phyloP scores from a whole-genome alignment of 2,329 filamentous ascomycete species.

The Cryphonectria japonica region DNA sequence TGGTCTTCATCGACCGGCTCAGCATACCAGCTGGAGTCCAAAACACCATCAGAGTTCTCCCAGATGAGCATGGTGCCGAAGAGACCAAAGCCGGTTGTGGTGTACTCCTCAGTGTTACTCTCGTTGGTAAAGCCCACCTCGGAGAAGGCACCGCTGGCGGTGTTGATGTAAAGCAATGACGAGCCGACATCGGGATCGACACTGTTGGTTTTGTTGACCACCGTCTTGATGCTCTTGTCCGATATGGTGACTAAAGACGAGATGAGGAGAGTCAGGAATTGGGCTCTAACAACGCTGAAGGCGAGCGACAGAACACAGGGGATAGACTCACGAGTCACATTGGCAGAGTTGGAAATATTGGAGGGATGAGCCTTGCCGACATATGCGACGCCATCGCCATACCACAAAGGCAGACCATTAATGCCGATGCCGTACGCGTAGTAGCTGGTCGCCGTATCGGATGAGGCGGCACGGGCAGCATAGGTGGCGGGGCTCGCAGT shows the following conservation, averaged over 20 bases:
- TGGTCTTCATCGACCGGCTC: neutral
- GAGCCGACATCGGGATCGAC: neutral
- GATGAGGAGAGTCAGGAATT: neutral
- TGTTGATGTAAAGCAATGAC: neutral
- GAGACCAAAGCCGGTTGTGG: constrained; percentile 1
- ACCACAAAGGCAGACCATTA: constrained; percentile 7
- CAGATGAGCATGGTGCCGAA: constrained; percentile 6
- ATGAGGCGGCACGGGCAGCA: neutral
- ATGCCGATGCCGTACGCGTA: neutral
- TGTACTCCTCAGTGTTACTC: neutral
- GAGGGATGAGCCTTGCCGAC: neutral
- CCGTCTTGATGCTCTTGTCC: neutral
- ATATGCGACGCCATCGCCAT: neutral
- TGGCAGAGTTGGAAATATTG: constrained; percentile 5
- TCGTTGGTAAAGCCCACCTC: neutral
- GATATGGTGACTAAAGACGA: neutral
- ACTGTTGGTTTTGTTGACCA: neutral
- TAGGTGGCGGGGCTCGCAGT: neutral
- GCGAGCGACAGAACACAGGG: neutral
- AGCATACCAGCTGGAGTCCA: constrained; percentile 4
- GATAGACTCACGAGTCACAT: neutral
- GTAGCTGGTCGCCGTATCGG: neutral
- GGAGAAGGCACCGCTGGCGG: neutral
- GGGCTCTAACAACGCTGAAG: neutral
- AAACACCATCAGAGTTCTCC: neutral